Percentiles rank a stretch among this genome's conserved stretches.
phyloP scores from a whole-genome alignment of 805 yeast genomes.

The Myxozyma geophila region DNA sequence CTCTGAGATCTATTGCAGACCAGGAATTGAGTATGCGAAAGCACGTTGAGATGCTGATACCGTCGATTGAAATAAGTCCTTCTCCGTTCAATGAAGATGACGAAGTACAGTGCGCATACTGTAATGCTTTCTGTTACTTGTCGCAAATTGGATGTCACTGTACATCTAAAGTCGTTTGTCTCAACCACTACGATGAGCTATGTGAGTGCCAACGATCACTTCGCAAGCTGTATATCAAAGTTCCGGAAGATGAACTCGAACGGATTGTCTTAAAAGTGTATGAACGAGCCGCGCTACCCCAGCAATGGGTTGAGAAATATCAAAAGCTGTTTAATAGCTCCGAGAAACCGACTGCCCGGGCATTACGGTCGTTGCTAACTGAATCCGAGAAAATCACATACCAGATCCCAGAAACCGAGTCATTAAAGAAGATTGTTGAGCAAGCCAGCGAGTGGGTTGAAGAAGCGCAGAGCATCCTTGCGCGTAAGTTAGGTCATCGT shows the following conservation, averaged over 20 bases:
- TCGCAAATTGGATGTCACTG: slow-evolving; percentile 30
- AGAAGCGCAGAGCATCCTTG: slow-evolving; percentile 58
- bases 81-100: slow-evolving; percentile 13
- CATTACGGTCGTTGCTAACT: slow-evolving; percentile 50
- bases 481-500: slow-evolving; percentile 50
- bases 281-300: slow-evolving; percentile 53
- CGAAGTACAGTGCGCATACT: slow-evolving; percentile 36
- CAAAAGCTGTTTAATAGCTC: slow-evolving; percentile 46
- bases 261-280: slow-evolving; percentile 47
- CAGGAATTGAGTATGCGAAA: slow-evolving; percentile 27
- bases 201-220: slow-evolving; percentile 24
- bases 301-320: slow-evolving; percentile 58
- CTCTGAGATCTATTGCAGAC: slow-evolving; percentile 26
- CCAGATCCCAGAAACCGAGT: slow-evolving; percentile 47
- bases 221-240: slow-evolving; percentile 33
- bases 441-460: slow-evolving; percentile 58
- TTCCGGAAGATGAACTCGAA: slow-evolving; percentile 59
- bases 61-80: background rate
- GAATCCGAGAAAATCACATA: slow-evolving; percentile 63
- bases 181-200: slow-evolving; percentile 30
- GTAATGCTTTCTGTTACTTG: slow-evolving; percentile 38
- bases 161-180: slow-evolving; percentile 28
- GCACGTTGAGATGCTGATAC: slow-evolving; percentile 16
- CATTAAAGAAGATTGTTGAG: slow-evolving; percentile 51
- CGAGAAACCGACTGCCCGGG: slow-evolving; percentile 54